These are phyloP conservation scores for Colletotrichum noveboracense DNA, from an alignment of 2,329 filamentous ascomycete genomes.

Conservation along the genomic window DNA sequence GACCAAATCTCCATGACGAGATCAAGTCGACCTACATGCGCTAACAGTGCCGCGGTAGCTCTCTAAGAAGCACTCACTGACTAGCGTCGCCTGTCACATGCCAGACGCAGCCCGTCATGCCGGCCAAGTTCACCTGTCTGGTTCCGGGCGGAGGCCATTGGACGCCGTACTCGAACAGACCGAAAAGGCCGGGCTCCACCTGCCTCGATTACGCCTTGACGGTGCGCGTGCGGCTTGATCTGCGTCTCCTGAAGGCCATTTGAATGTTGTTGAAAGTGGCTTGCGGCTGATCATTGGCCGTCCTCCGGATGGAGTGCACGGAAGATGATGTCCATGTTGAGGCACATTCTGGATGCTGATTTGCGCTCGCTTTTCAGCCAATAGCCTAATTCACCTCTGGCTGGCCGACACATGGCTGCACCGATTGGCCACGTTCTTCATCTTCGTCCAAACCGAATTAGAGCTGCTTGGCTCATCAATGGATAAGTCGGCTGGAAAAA, in stretches of 20 bases:
- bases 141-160: slow-evolving; percentile 3
- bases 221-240: neutral
- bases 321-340: neutral
- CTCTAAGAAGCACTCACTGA: neutral
- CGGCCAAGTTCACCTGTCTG: neutral
- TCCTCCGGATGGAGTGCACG: neutral
- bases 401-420: neutral
- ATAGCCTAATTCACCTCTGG: neutral
- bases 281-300: neutral
- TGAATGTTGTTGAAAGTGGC: neutral
- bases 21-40: neutral
- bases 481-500: neutral
- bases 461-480: neutral
- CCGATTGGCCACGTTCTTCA: neutral
- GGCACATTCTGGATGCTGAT: neutral
- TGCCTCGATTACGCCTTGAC: neutral
- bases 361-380: neutral
- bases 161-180: slow-evolving; percentile 6
- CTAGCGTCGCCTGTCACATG: slow-evolving; percentile 8
- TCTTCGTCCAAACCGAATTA: neutral
- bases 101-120: neutral
- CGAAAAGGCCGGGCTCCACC: slow-evolving; percentile 10
- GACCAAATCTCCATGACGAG: neutral
- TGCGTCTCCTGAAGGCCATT: neutral
- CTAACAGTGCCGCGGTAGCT: neutral